Base-by-base conservation (phyloP, 2,329 filamentous ascomycete species). In the Grosmannia clavigera region DNA sequence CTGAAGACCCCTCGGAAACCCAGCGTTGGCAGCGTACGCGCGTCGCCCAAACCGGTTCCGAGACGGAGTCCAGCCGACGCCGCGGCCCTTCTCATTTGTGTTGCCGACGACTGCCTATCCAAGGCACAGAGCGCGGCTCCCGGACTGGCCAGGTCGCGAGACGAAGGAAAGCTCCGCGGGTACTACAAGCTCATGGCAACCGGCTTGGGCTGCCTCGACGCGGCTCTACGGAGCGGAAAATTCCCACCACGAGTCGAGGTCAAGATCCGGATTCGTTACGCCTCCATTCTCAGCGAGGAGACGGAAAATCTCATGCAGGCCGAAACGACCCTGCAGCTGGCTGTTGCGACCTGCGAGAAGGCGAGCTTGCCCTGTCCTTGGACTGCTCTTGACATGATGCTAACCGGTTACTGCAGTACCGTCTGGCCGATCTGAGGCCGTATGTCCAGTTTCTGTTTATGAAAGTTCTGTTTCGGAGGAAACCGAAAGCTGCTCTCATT, bases 221-320 rank as follows among this genome's bases (percentile, higher is more conserved):
- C 84, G 14, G 83, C 84, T 2, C 71, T 92, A 61, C 83, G 83
- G 62, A 83, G 80, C 57, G 77, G 76, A 52, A 78, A 79, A 61
- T 72, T 88, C 22, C 73, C 79, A 25, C 85, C 88, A 3, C 80
- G 85, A 19, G 75, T 83, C 54, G 88, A 92, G 69, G 88, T 86
- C 11, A 81, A 81, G 60, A 74, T 90, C 58, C 81, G 86, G 33
- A 71, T 92, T 51, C 80, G 86, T 66, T 90, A 91, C 71, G 87
- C 87, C 1, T 83, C 81, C 40, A 74, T 92, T 7, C 71, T 92
- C 29, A 80, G 84, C 46, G 84, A 90, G 64, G 88, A 92, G 72
- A 92, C 88, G 2, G 85, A 88, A 40, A 91, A 91, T 64, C 74
- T 84, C 12, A 84, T 83, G 74, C 84, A 89, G 65, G 85, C 86